These are phyloP conservation scores for Ogataea corticis DNA, from an alignment of 805 yeast genomes.

Conservation along the genomic window DNA sequence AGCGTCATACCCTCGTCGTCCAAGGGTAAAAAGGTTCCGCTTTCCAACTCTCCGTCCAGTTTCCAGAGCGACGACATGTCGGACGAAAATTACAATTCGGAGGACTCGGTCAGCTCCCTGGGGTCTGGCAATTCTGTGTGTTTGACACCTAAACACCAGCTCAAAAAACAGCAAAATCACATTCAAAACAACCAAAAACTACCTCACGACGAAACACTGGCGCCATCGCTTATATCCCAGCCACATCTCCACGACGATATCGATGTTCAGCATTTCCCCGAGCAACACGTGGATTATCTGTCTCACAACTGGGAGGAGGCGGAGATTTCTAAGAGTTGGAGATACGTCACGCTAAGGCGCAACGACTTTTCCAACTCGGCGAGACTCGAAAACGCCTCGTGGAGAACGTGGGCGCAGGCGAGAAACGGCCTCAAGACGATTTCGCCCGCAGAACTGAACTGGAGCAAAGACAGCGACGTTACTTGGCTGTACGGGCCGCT, in stretches of 20 bases:
- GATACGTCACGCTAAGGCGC: conserved; percentile 80
- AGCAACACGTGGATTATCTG: conserved; percentile 89
- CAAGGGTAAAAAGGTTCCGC: conserved; percentile 10
- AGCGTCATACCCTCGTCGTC: conserved; percentile 27
- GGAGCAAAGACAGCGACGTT: conserved; percentile 97
- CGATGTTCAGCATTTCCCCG: conserved; percentile 77
- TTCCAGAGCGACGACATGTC: conserved; percentile 28
- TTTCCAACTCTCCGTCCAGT: conserved; percentile 27
- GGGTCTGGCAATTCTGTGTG: conserved; percentile 25
- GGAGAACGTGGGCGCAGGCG: conserved; percentile 98
- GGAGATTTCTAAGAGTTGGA: conserved; percentile 94
- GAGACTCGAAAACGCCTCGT: conserved; percentile 79
- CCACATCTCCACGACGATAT: conserved; percentile 78
- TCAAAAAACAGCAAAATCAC: conserved; percentile 24
- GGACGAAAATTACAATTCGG: conserved; percentile 29
- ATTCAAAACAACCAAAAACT: conserved; percentile 6
- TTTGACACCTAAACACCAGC: conserved; percentile 34
- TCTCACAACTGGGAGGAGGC: conserved; percentile 95
- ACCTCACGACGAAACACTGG: conserved; percentile 7
- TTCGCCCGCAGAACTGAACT: conserved; percentile 87
- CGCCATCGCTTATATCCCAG: conserved; percentile 11
- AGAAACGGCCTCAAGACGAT: conserved; percentile 71
- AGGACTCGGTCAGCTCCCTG: conserved; percentile 30
- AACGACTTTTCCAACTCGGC: conserved; percentile 83
- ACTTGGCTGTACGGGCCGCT: conserved; percentile 97